Conservation (phyloP, 192 early-diverging fungal genomes). For the Thamnidium elegans region DNA sequence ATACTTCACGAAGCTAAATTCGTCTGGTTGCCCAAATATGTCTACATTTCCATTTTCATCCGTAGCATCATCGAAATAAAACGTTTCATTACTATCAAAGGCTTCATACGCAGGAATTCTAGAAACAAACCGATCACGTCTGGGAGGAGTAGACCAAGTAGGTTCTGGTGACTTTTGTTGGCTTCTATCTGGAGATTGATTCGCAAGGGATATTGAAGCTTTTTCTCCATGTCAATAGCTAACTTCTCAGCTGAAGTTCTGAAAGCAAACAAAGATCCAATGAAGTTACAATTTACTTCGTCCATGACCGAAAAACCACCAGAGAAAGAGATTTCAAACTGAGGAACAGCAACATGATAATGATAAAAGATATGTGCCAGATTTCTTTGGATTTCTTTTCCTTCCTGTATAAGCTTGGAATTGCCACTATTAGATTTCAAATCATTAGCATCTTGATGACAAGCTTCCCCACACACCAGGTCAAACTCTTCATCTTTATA, state of each 20-base stretch:
- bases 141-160: background rate
- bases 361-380: background rate
- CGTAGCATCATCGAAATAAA: background rate
- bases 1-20: slow-evolving; percentile 1
- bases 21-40: background rate
- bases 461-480: background rate
- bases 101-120: too few relatives aligned
- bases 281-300: background rate
- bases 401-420: background rate
- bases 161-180: background rate
- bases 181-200: background rate
- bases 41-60: slow-evolving; percentile 3
- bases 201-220: background rate
- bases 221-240: slow-evolving; percentile 1
- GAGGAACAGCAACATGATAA: background rate
- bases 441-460: background rate
- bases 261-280: background rate
- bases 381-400: background rate
- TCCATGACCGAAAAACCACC: background rate
- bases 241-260: background rate
- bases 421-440: background rate
- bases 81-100: background rate
- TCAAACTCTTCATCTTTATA: slow-evolving; percentile 1
- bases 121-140: background rate
- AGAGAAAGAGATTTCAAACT: slow-evolving; percentile 3